These are phyloP conservation scores for Clonostachys byssicola DNA, from an alignment of 2,329 filamentous ascomycete species.

Conservation along the genomic window DNA sequence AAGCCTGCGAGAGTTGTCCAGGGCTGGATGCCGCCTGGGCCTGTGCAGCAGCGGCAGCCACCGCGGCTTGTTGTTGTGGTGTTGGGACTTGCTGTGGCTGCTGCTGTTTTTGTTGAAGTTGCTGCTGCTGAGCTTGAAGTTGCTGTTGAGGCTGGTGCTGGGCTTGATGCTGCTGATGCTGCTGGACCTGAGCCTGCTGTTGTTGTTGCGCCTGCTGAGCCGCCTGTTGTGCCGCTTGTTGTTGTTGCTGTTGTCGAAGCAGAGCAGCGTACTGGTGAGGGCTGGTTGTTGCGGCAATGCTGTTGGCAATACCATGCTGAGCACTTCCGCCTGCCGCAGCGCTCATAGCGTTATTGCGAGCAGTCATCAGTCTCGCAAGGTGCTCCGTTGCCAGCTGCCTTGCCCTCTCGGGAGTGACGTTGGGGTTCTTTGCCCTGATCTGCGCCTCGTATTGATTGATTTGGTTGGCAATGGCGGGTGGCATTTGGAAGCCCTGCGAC, in stretches of 20 bases:
- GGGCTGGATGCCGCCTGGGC: slow-evolving; percentile 3
- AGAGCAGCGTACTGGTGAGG: slow-evolving; percentile 58
- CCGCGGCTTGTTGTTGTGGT: too few species aligned
- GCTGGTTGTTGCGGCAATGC: slow-evolving; percentile 41
- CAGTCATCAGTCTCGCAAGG: slow-evolving; percentile 40
- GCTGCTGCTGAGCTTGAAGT: too few species aligned
- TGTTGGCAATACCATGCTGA: slow-evolving; percentile 41
- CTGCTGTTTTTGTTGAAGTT: slow-evolving; percentile 7
- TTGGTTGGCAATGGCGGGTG: slow-evolving; percentile 38
- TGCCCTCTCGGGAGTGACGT: slow-evolving; percentile 41
- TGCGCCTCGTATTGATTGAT: slow-evolving; percentile 47
- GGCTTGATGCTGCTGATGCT: slow-evolving; percentile 18
- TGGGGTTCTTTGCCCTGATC: slow-evolving; percentile 46
- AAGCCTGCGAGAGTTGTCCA: slow-evolving; percentile 4
- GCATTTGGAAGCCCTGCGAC: slow-evolving; percentile 30
- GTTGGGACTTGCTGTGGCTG: slow-evolving; percentile 1
- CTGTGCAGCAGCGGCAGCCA: neutral
- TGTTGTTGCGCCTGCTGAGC: slow-evolving; percentile 19
- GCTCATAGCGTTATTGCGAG: slow-evolving; percentile 49
- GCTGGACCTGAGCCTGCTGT: slow-evolving; percentile 13
- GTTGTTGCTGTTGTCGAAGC: slow-evolving; percentile 52
- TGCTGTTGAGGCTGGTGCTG: slow-evolving; percentile 3
- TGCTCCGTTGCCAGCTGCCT: slow-evolving; percentile 48
- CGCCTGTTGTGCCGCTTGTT: slow-evolving; percentile 29
- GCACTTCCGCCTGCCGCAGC: slow-evolving; percentile 43